A percentile compares a stretch with the other conserved stretches of the same genome.
Conservation (phyloP, 1,284 basidiomycete species). For the Apiotrichum mycotoxinovorans region DNA sequence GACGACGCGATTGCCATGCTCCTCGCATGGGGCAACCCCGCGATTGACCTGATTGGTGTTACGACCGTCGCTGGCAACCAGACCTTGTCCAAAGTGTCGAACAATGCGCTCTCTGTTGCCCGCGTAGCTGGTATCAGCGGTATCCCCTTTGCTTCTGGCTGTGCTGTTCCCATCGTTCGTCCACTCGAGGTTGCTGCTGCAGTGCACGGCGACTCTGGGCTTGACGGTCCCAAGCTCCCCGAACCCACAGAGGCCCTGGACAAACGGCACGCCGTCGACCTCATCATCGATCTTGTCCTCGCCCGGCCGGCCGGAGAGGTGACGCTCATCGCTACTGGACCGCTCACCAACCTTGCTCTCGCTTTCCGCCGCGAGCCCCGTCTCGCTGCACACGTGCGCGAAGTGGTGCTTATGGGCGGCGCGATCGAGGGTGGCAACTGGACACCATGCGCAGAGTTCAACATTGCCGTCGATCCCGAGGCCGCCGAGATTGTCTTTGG, state of each 20-base stretch:
- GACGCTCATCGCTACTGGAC: slow-evolving; percentile 19
- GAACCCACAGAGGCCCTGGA: slow-evolving; percentile 2
- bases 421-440: slow-evolving; percentile 16
- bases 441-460: slow-evolving; percentile 20
- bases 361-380: slow-evolving; percentile 12
- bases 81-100: slow-evolving; percentile 16
- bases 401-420: slow-evolving; percentile 25
- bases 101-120: slow-evolving; percentile 17
- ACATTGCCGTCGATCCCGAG: slow-evolving; percentile 24
- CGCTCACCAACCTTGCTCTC: slow-evolving; percentile 24
- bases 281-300: slow-evolving; percentile 18
- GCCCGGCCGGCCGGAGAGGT: slow-evolving; percentile 10
- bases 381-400: slow-evolving; percentile 6
- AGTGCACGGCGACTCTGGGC: slow-evolving; percentile 15
- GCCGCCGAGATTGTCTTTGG: slow-evolving; percentile 18
- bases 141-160: slow-evolving; percentile 13
- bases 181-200: slow-evolving; percentile 1
- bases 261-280: slow-evolving; percentile 10
- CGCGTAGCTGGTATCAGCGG: slow-evolving; percentile 14
- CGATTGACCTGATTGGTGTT: slow-evolving; percentile 20
- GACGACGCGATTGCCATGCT: slow-evolving; percentile 26
- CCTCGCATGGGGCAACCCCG: slow-evolving; percentile 20
- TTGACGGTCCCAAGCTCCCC: slow-evolving; percentile 16
- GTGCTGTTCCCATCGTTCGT: slow-evolving; percentile 4
- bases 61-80: slow-evolving; percentile 27